A percentile compares a stretch with the other conserved stretches of the same genome.
These are phyloP conservation scores for Xanthoparmelia taractica DNA, from an alignment of 495 filamentous ascomycete genomes.

Conservation along the genomic window DNA sequence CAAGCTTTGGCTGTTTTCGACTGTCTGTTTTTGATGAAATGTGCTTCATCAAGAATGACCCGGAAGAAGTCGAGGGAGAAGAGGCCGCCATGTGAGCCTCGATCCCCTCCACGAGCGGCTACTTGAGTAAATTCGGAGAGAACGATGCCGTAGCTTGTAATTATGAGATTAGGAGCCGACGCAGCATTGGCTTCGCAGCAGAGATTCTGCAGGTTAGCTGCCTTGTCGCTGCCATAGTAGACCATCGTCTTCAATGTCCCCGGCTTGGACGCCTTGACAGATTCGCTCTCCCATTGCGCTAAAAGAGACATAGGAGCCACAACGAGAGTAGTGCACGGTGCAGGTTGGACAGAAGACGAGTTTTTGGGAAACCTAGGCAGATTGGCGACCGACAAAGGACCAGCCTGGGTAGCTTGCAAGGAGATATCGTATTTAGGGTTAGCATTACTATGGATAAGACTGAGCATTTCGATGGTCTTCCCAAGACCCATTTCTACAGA, in stretches of 20 bases:
- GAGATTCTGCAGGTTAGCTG: conserved; percentile 61
- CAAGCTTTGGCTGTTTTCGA: conserved; percentile 89
- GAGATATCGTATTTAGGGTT: conserved; percentile 60
- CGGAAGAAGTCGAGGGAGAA: conserved; percentile 92
- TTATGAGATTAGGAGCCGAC: conserved; percentile 77
- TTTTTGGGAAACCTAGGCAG: conserved; percentile 52
- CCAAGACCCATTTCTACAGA: conserved; percentile 57
- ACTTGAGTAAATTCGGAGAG: conserved; percentile 81
- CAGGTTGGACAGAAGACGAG: conserved; percentile 48
- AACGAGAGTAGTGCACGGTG: conserved; percentile 87
- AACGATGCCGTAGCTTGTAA: conserved; percentile 92
- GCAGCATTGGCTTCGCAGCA: conserved; percentile 67
- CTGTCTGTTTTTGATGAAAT: conserved; percentile 84
- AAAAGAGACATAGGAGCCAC: conserved; percentile 91
- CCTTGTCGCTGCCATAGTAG: conserved; percentile 87
- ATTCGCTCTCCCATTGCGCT: conserved; percentile 93
- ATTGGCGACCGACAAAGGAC: conserved; percentile 41
- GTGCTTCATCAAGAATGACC: conserved; percentile 90
- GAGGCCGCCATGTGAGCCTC: conserved; percentile 57
- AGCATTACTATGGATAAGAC: conserved; percentile 83
- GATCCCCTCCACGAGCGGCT: conserved; percentile 46
- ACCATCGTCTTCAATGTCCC: conserved; percentile 76
- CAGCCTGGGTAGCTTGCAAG: conserved; percentile 23
- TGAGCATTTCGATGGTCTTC: conserved; percentile 97
- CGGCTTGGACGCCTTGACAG: conserved; percentile 73